Conservation (phyloP, 2,329 filamentous ascomycete genomes). For the Fusarium sublunatum region DNA sequence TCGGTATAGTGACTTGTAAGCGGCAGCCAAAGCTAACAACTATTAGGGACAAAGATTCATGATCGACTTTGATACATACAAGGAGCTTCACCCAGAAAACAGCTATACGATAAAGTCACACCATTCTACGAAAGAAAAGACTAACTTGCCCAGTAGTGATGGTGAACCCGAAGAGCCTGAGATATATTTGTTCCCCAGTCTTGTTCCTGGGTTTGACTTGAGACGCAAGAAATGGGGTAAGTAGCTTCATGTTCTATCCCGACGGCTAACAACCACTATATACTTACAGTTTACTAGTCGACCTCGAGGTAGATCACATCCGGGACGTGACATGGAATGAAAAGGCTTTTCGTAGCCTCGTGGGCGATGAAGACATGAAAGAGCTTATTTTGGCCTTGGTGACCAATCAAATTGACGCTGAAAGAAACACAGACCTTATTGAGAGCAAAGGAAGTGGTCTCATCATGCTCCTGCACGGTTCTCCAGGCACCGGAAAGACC, state of each 20-base stretch:
- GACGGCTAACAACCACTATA: not conserved
- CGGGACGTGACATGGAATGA: slow-evolving; percentile 11
- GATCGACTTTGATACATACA: slow-evolving; percentile 14
- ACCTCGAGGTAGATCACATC: slow-evolving; percentile 10
- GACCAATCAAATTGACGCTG: slow-evolving; percentile 13
- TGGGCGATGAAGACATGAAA: slow-evolving; percentile 11
- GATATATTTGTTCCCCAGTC: slow-evolving; percentile 9
- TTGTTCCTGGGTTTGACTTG: slow-evolving; percentile 6
- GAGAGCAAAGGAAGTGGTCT: slow-evolving; percentile 18
- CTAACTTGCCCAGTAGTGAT: not conserved
- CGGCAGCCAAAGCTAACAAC: not conserved
- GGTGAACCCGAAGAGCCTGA: not conserved
- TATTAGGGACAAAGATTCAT: slow-evolving; percentile 19
- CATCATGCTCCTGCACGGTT: slow-evolving; percentile 4
- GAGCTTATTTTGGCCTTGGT: slow-evolving; percentile 11
- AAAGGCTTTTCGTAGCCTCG: not conserved
- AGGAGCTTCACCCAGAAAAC: slow-evolving; percentile 9
- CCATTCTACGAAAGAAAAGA: not conserved
- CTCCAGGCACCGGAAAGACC: slow-evolving; percentile 12
- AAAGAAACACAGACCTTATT: slow-evolving; percentile 21
- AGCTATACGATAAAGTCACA: not conserved
- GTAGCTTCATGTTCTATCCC: not conserved
- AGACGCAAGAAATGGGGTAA: slow-evolving; percentile 21
- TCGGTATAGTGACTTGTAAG: not conserved
- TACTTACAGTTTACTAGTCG: not conserved